These are phyloP conservation scores for Podosphaera fusca DNA, from an alignment of 2,329 filamentous ascomycete species.

Conservation along the genomic window DNA sequence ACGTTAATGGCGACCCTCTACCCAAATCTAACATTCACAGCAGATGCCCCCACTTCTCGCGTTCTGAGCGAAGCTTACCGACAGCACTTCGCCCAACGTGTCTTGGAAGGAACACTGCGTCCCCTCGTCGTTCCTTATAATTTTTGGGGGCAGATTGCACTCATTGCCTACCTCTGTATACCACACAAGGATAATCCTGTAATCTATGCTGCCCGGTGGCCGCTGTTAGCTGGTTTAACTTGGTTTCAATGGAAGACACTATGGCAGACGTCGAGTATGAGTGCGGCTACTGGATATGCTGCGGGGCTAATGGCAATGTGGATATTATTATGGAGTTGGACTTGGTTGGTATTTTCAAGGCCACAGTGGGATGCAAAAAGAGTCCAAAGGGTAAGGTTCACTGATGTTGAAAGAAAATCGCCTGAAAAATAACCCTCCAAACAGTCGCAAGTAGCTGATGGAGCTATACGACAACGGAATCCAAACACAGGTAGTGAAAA, in stretches of 20 bases:
- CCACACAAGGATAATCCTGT: slow-evolving; percentile 27
- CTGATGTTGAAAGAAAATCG: background rate
- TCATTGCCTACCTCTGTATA: slow-evolving; percentile 31
- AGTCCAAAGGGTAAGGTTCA: slow-evolving; percentile 14
- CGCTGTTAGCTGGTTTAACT: slow-evolving; percentile 23
- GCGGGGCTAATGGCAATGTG: slow-evolving; percentile 27
- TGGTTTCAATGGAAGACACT: slow-evolving; percentile 23
- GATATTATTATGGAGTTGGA: slow-evolving; percentile 26
- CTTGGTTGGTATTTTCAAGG: slow-evolving; percentile 27
- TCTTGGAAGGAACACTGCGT: slow-evolving; percentile 19
- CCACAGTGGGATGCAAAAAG: slow-evolving; percentile 34
- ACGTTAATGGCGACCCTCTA: slow-evolving; percentile 6
- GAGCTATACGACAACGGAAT: background rate
- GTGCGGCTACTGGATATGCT: slow-evolving; percentile 27
- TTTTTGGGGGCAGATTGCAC: slow-evolving; percentile 23
- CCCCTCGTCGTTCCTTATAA: slow-evolving; percentile 31
- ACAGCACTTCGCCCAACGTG: slow-evolving; percentile 17
- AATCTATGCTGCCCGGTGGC: slow-evolving; percentile 27
- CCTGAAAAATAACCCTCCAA: background rate
- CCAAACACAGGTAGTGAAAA: background rate
- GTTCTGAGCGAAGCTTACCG: slow-evolving; percentile 17
- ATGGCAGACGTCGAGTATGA: slow-evolving; percentile 23
- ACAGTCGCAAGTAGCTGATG: background rate
- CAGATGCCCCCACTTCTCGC: slow-evolving; percentile 6
- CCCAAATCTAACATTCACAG: slow-evolving; percentile 8